phyloP scores from a whole-genome alignment of 345 rosid genomes.

The Gynandropsis gynandra region DNA sequence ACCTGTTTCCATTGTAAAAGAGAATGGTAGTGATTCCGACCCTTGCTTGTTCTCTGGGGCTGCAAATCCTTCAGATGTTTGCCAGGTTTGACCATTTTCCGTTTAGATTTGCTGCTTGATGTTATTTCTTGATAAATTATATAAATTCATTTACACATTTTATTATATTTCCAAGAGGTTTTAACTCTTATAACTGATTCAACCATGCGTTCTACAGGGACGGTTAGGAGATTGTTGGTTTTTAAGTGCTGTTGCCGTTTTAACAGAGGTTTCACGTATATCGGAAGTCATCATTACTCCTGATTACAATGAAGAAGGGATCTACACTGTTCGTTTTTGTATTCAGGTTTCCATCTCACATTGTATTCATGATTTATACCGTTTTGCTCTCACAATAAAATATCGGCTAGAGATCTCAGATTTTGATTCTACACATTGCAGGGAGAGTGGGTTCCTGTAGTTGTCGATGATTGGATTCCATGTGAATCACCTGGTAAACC shows the following conservation, averaged over 20 bases:
- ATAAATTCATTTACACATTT: conserved; percentile 13
- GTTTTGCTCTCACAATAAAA: conserved; percentile 17
- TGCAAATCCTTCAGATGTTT: conserved; percentile 97
- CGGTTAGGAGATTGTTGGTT: conserved; percentile 99
- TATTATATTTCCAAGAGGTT: conserved; percentile 2
- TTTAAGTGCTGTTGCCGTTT: conserved; percentile 95
- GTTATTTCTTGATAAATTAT: conserved; percentile 13
- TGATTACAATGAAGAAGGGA: conserved; percentile 95
- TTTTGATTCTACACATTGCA: conserved; percentile 24
- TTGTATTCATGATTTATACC: not conserved
- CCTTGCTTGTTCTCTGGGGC: conserved; percentile 92
- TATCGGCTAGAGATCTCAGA: conserved; percentile 3
- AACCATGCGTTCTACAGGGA: conserved; percentile 49
- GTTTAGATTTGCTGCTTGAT: conserved; percentile 7
- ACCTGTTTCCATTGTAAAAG: conserved; percentile 76
- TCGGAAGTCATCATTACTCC: conserved; percentile 97
- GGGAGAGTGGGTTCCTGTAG: conserved; percentile 99
- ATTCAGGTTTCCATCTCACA: conserved; percentile 65
- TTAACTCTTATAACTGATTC: conserved; percentile 12
- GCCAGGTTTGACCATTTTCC: conserved; percentile 60
- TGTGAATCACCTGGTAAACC: conserved; percentile 96
- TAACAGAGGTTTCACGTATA: conserved; percentile 87
- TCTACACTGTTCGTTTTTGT: conserved; percentile 98
- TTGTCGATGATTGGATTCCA: conserved; percentile 99
- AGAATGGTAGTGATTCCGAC: conserved; percentile 40